Base-by-base conservation (phyloP, 2,329 filamentous ascomycete genomes). In the Periconia digitata region DNA sequence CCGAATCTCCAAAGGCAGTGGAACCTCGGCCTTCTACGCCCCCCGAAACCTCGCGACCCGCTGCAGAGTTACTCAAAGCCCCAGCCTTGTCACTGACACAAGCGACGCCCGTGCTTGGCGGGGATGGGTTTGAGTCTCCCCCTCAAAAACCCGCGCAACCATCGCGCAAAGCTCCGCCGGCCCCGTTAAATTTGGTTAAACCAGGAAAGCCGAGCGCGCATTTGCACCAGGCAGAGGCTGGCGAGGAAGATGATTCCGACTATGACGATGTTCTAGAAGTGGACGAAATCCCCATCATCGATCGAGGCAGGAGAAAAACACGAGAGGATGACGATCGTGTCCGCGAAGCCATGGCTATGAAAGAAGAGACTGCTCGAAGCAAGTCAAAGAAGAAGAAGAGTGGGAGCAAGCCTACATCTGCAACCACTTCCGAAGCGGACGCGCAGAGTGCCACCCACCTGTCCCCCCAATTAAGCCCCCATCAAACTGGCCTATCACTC, bases 261-360 rank as follows among this genome's bases (percentile, higher is more conserved):
- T 94, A 92, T 58, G 90, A 94, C 50, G 87, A 92, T 54, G 80
- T 88, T 29, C 72, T 90, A 12, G 86, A 89, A 53, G 84, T 86
- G 3, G 80, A 86, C 38, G 85, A 87, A 54, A 76, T 85, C 42
- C 75, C 80, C 0, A 67, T 73, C 6, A 73, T 80, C 21, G 73
- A 84, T 29, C 82, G 92, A 53, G 92, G 91, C 8, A 83, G 91
- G 50, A 81, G 90, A 59, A 90, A 87, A 70, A 96, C 91, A 2
- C 82, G 92, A 44, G 90, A 92, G 67, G 90, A 96, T 53, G 92
- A 96, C 62, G 90, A 96, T 58, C 80, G 80, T 46, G 82, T 90
- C 46, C 84, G 92, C 40, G 89, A 92, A 64, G 77, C 81, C 1
- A 67, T 81, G 40, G 80, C 84, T 62, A 85, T 91, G 60, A 82